Evolutionary conservation across 148 eudicot genomes (phyloP).

Genomic region (Vaccinium vitisidaea): DNA sequence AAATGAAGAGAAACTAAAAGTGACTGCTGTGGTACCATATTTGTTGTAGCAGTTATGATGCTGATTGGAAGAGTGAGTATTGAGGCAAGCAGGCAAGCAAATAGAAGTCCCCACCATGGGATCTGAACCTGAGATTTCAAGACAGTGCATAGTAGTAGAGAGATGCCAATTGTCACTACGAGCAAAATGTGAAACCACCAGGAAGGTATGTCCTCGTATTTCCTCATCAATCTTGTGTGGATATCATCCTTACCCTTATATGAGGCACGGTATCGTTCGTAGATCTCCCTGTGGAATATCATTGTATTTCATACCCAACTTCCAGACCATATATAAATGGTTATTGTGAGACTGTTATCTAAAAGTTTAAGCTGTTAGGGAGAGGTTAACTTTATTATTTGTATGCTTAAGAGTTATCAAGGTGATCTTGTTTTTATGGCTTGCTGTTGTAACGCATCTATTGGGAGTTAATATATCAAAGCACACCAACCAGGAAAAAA

Average conservation of each 20-base stretch:
- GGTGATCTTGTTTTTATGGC: not conserved
- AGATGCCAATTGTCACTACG: constrained; percentile 48
- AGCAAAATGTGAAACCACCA: constrained; percentile 88
- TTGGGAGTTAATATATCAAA: not conserved
- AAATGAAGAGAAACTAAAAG: not conserved
- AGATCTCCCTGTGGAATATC: constrained; percentile 65
- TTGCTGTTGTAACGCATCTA: not conserved
- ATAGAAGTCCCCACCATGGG: constrained; percentile 98
- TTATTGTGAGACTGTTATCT: not conserved
- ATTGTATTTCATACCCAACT: not conserved
- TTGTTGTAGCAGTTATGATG: constrained; percentile 95
- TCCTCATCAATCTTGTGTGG: constrained; percentile 83
- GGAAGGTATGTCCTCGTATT: constrained; percentile 86
- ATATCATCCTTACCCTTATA: constrained; percentile 75
- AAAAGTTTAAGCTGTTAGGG: not conserved
- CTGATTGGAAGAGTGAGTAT: constrained; percentile 92
- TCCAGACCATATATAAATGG: not conserved
- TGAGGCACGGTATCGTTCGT: constrained; percentile 65
- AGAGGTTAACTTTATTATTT: not conserved
- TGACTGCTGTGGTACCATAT: constrained; percentile 50
- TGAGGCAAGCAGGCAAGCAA: constrained; percentile 78
- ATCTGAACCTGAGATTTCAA: constrained; percentile 77
- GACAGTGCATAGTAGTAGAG: constrained; percentile 65
- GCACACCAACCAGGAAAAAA: not conserved
- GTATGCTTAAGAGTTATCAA: not conserved